Evolutionary conservation across 768 basidiomycete genomes (phyloP).

Genomic region (Chalciporus chontae): DNA sequence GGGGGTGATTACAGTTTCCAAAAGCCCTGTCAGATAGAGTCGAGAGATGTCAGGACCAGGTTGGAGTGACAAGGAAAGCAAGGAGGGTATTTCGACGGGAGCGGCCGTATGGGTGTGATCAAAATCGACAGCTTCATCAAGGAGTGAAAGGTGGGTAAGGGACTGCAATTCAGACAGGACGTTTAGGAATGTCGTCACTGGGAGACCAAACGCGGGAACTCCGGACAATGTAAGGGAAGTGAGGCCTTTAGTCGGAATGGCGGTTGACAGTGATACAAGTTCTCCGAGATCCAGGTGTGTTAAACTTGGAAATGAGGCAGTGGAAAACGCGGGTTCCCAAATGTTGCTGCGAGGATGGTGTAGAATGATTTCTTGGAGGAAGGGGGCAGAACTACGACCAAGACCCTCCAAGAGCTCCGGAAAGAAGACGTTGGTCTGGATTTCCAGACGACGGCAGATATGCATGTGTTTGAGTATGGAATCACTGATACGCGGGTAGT

Average conservation of each 20-base stretch:
- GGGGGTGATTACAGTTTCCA: slow-evolving; percentile 24
- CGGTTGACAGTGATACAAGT: slow-evolving; percentile 14
- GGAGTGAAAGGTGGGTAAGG: slow-evolving; percentile 22
- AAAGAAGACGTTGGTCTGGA: slow-evolving; percentile 22
- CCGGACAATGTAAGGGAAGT: slow-evolving; percentile 26
- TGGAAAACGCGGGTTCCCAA: slow-evolving; percentile 11
- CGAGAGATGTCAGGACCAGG: slow-evolving; percentile 29
- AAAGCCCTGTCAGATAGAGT: slow-evolving; percentile 22
- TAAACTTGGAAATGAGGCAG: slow-evolving; percentile 21
- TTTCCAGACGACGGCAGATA: slow-evolving; percentile 24
- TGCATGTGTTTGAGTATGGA: slow-evolving; percentile 29
- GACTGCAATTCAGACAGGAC: slow-evolving; percentile 20
- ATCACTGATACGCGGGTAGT: slow-evolving; percentile 20
- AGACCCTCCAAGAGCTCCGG: slow-evolving; percentile 25
- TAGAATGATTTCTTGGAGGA: slow-evolving; percentile 24
- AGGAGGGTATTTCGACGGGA: slow-evolving; percentile 15
- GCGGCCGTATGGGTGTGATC: slow-evolving; percentile 8
- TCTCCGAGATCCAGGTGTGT: slow-evolving; percentile 21
- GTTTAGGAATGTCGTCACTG: slow-evolving; percentile 17
- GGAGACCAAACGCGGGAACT: slow-evolving; percentile 19
- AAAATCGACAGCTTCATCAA: slow-evolving; percentile 29
- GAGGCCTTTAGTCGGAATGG: slow-evolving; percentile 16
- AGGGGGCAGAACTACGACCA: slow-evolving; percentile 18
- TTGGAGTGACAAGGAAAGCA: slow-evolving; percentile 19
- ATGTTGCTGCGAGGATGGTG: slow-evolving; percentile 17